Evolutionary conservation across 768 basidiomycete genomes (phyloP).

Genomic region (Trametes cingulata): DNA sequence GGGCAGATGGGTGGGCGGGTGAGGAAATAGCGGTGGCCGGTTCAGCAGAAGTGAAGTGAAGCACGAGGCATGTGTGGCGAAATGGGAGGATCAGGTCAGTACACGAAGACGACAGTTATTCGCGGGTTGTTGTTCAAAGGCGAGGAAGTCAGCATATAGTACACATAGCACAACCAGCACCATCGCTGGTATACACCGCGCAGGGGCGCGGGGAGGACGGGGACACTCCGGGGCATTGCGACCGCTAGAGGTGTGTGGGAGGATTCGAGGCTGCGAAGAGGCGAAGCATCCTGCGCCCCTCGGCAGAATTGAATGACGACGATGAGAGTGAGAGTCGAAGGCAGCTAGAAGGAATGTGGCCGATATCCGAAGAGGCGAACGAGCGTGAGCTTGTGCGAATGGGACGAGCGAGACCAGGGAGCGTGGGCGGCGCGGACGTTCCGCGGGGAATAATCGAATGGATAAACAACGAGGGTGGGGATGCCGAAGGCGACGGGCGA

Average conservation of each 20-base stretch:
- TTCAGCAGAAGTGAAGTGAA: not conserved
- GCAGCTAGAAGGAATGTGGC: not conserved
- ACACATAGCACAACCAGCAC: slow-evolving; percentile 23
- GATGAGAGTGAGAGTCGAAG: not conserved
- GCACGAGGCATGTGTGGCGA: not conserved
- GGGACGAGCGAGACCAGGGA: not conserved
- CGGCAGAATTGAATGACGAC: not conserved
- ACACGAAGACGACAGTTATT: not conserved
- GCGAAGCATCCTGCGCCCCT: not conserved
- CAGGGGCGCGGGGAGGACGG: not conserved
- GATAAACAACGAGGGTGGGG: slow-evolving; percentile 7
- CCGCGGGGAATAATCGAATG: slow-evolving; percentile 3
- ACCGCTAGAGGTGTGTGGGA: not conserved
- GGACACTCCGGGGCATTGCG: slow-evolving; percentile 1
- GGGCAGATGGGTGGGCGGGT: no score
- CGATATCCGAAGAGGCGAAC: not conserved
- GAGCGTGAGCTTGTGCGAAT: slow-evolving; percentile 5
- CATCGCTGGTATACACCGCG: slow-evolving; percentile 21
- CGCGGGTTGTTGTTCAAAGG: not conserved
- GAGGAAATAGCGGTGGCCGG: slow-evolving; percentile 3
- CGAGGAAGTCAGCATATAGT: slow-evolving; percentile 5
- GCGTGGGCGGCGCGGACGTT: not conserved
- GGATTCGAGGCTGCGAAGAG: not conserved
- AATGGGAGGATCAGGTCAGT: not conserved
- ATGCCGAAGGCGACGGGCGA: slow-evolving; percentile 4